These are phyloP conservation scores for Neurospora africana DNA, from an alignment of 495 filamentous ascomycete genomes.

Conservation along the genomic window DNA sequence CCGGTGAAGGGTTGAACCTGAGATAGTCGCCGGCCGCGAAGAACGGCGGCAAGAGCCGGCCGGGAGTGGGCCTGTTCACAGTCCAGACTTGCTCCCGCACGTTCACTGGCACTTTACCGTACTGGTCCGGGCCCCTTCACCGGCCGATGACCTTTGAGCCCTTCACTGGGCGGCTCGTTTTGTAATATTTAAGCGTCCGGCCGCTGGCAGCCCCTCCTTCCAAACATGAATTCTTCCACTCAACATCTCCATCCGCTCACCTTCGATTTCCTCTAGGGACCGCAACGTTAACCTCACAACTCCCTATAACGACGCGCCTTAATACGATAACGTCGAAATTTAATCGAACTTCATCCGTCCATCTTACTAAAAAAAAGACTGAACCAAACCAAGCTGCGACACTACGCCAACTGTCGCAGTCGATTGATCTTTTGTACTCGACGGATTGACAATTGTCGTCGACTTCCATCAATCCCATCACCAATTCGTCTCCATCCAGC, in stretches of 20 bases:
- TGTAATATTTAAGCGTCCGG: neutral
- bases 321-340: neutral
- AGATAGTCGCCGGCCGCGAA: neutral
- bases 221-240: neutral
- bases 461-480: neutral
- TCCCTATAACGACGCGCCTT: neutral
- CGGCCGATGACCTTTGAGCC: neutral
- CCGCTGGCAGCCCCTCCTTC: neutral
- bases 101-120: neutral
- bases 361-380: neutral
- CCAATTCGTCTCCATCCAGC: accelerated
- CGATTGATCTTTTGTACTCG: neutral
- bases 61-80: neutral
- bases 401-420: neutral
- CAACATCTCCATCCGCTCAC: neutral
- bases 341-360: accelerated
- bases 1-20: neutral
- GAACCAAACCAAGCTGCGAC: neutral
- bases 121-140: neutral
- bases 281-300: neutral
- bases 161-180: too few species aligned
- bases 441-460: neutral
- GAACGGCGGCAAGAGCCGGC: neutral
- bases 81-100: neutral
- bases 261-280: neutral